Evolutionary conservation across 23 red algal species (phyloP), one percentile per base, ranked within the genome.

Genomic region (Gracilaria vermiculophylla): DNA sequence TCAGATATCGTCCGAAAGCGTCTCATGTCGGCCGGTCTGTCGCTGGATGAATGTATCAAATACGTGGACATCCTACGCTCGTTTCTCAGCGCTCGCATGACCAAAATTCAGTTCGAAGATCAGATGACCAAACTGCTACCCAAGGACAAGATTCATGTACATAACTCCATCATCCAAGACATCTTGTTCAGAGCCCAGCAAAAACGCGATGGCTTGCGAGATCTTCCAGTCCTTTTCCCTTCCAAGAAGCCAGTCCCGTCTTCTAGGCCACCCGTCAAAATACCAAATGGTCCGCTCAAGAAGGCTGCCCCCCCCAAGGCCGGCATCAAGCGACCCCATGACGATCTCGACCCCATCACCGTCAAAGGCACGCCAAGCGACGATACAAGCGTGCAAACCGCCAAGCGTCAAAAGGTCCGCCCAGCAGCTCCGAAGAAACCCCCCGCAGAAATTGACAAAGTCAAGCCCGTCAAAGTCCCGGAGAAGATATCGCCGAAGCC

Each of bases 121-220:
- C 67, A 90, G 51, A 78, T 90, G 86, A 45, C 50, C 53, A 90
- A 78, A 55, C 41, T 90, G 15, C 44, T 90, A 24, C 86, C 86
- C 10, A 32, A 36, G 21, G 73, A 90, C 54, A 90, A 80, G 86
- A 90, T 90, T 53, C 72, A 90, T 56, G 40, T 90, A 35, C 86
- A 90, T 53, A 90, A 90, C 73, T 70, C 62, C 48, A 80, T 90
- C 73, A 90, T 90, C 60, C 86, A 71, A 67, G 86, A 90, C 4
- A 69, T 90, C 50, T 50, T 90, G 40, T 53, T 53, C 45, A 48
- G 54, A 16, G 72, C 86, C 12, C 72, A 78, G 27, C 72, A 78
- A 47, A 66, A 62, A 17, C 86, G 86, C 11, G 71, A 90, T 21
- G 86, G 86, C 16, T 39, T 90, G 28, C 70, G n/a, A 43, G 86